Evolutionary conservation across 225 moss, liverwort and hornwort species (phyloP).

Genomic region (Bryoerythrophyllum caledonicum): DNA sequence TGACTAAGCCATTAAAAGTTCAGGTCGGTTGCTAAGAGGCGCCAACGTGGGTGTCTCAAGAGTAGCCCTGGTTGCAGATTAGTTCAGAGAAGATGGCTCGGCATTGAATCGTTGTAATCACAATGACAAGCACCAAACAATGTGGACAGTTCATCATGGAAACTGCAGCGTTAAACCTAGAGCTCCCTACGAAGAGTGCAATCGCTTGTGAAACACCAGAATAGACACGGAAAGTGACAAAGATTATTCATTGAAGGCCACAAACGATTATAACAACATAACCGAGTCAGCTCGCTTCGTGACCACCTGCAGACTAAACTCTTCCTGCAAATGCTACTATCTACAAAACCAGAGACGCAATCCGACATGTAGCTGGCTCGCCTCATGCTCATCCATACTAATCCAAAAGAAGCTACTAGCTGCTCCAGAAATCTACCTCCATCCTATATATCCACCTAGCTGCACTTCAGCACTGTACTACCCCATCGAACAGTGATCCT

Average conservation of each 20-base stretch:
- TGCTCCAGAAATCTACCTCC: background rate
- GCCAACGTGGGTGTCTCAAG: too few species aligned
- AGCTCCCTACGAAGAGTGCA: too few species aligned
- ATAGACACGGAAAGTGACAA: too few species aligned
- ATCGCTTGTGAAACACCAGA: too few species aligned
- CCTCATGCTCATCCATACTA: background rate
- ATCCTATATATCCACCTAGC: background rate
- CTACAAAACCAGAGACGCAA: background rate
- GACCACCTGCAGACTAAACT: background rate
- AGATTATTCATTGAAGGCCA: constrained; percentile 2
- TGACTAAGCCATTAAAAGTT: too few species aligned
- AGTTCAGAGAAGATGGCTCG: too few species aligned
- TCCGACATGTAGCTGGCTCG: background rate
- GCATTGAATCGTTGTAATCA: too few species aligned
- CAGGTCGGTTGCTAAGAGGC: too few species aligned
- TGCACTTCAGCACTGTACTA: background rate
- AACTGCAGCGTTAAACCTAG: too few species aligned
- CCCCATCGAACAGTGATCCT: background rate
- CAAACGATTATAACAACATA: background rate
- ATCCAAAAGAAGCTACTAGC: background rate
- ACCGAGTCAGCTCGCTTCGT: background rate
- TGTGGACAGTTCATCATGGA: too few species aligned
- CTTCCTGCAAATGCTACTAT: background rate
- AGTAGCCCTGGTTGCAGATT: too few species aligned
- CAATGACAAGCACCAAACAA: too few species aligned